These are phyloP conservation scores for Babesia ovis DNA, from an alignment of 169 alveolate genomes.

Conservation along the genomic window DNA sequence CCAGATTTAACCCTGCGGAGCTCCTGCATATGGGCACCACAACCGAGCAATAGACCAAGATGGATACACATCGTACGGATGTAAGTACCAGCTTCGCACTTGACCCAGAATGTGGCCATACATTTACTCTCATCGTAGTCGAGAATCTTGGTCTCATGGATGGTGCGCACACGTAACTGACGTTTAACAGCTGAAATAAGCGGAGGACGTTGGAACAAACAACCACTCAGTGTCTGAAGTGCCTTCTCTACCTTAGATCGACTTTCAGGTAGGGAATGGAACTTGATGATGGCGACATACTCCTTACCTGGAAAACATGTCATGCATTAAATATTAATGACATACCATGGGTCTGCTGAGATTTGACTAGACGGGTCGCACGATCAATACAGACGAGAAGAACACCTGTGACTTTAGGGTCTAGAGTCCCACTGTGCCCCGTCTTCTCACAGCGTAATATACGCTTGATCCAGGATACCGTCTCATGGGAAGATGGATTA, in stretches of 20 bases:
- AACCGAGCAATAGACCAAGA: conserved; percentile 96
- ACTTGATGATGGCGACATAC: conserved; percentile 95
- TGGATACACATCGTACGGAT: conserved; percentile 99
- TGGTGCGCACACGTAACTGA: conserved; percentile 97
- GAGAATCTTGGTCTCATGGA: conserved; percentile 95
- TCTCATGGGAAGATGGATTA: conserved; percentile 99
- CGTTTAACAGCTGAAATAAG: conserved; percentile 98
- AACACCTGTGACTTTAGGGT: conserved; percentile 99
- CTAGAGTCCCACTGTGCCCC: conserved; percentile 99
- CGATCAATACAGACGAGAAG: conserved; percentile 97
- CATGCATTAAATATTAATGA: not conserved
- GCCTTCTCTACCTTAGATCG: conserved; percentile 67
- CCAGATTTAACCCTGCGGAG: conserved; percentile 98
- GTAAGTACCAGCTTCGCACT: conserved; percentile 99
- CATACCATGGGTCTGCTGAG: conserved; percentile 97
- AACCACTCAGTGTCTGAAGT: conserved; percentile 95
- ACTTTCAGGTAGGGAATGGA: conserved; percentile 91
- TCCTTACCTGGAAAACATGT: conserved; percentile 84
- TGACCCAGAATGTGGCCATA: conserved; percentile 97
- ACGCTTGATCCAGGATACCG: conserved; percentile 99
- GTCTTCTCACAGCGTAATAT: conserved; percentile 98
- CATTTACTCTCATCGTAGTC: conserved; percentile 95
- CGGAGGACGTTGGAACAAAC: conserved; percentile 99
- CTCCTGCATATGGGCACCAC: conserved; percentile 99
- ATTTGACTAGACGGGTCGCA: conserved; percentile 98